Evolutionary conservation across 371 early-diverging fungal genomes (phyloP).

Genomic region (Apophysomyces ossiformis): DNA sequence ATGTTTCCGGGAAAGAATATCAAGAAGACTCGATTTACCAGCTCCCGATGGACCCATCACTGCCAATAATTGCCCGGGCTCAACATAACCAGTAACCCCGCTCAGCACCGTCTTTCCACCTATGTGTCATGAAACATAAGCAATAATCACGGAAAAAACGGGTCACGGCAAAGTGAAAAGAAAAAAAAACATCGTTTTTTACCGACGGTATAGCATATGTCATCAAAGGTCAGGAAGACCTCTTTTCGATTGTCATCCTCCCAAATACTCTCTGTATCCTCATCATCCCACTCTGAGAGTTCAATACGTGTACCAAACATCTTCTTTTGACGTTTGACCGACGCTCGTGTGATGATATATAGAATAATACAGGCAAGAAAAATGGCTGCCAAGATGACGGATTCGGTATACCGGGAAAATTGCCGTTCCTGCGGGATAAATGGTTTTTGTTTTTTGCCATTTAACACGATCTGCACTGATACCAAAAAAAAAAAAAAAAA

Average conservation of each 20-base stretch:
- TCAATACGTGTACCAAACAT: slow-evolving; percentile 44
- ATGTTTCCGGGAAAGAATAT: slow-evolving; percentile 88
- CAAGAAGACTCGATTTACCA: slow-evolving; percentile 54
- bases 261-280: slow-evolving; percentile 15
- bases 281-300: slow-evolving; percentile 27
- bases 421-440: slow-evolving; percentile 26
- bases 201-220: slow-evolving; percentile 40
- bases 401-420: slow-evolving; percentile 46
- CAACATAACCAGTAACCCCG: slow-evolving; percentile 55
- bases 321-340: slow-evolving; percentile 40
- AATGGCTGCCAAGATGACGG: slow-evolving; percentile 38
- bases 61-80: slow-evolving; percentile 69
- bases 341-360: slow-evolving; percentile 30
- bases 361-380: slow-evolving; percentile 33
- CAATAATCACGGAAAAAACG: background rate
- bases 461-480: too few species aligned
- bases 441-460: too few species aligned
- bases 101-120: slow-evolving; percentile 46
- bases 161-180: background rate
- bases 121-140: background rate
- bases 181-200: too few species aligned
- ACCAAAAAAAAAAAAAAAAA: background rate
- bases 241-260: slow-evolving; percentile 18
- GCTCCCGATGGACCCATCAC: slow-evolving; percentile 68
- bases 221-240: slow-evolving; percentile 39